A percentile compares a stretch with the other conserved stretches of the same genome.
phyloP scores from a whole-genome alignment of 371 early-diverging fungal species.

The Aphelidium insulamus region DNA sequence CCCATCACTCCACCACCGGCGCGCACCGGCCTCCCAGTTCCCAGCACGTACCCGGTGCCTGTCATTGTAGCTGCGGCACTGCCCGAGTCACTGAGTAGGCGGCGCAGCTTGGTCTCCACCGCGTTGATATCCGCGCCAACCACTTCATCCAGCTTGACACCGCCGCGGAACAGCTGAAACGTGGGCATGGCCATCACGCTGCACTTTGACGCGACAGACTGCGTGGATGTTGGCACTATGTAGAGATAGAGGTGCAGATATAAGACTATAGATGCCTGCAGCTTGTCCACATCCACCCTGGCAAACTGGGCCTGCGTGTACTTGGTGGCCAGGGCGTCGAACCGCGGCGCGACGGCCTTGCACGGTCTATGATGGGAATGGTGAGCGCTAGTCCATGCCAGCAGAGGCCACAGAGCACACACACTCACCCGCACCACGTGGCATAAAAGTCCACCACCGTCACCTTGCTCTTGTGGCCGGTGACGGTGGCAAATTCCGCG shows the following conservation, averaged over 20 bases:
- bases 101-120: too few relatives aligned
- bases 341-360: slow-evolving; percentile 19
- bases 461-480: background rate
- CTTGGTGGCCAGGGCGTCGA: slow-evolving; percentile 3
- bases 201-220: background rate
- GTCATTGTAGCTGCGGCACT: too few relatives aligned
- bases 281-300: background rate
- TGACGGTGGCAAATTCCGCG: too few relatives aligned
- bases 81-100: too few relatives aligned
- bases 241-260: background rate
- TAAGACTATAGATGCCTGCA: background rate
- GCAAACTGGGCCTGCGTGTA: background rate
- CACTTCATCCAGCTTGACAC: slow-evolving; percentile 11
- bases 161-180: slow-evolving; percentile 9
- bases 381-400: too few relatives aligned
- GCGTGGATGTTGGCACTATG: background rate
- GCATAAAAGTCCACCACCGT: slow-evolving; percentile 1
- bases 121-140: slow-evolving; percentile 8
- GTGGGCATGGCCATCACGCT: background rate
- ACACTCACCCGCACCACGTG: slow-evolving; percentile 3
- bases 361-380: too few relatives aligned
- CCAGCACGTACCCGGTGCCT: too few relatives aligned
- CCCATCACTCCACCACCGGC: too few relatives aligned
- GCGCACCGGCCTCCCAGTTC: too few relatives aligned
- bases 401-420: too few relatives aligned